Evolutionary conservation across 257 asterid species (phyloP).

Genomic region (Capsicum chinense): DNA sequence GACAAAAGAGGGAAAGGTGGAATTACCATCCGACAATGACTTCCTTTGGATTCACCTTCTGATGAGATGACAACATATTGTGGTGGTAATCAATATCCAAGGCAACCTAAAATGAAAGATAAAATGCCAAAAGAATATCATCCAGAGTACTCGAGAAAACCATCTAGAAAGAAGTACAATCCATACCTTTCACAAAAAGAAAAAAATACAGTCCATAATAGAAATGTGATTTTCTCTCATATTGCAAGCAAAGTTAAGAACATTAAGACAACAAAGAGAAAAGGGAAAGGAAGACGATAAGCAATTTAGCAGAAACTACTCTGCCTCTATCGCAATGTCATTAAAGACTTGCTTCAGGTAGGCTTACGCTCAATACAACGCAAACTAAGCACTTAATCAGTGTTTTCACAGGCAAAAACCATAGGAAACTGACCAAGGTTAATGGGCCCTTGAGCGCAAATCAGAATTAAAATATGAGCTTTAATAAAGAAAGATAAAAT

Average conservation of each 20-base stretch:
- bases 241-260: slow-evolving; percentile 11
- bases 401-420: not conserved
- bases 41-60: slow-evolving; percentile 96
- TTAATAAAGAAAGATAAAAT: not conserved
- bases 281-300: not conserved
- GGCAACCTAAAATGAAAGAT: slow-evolving; percentile 66
- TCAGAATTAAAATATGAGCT: not conserved
- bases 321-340: not conserved
- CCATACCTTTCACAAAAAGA: not conserved
- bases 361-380: not conserved
- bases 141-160: not conserved
- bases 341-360: not conserved
- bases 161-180: not conserved
- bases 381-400: not conserved
- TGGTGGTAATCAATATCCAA: slow-evolving; percentile 95
- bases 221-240: not conserved
- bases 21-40: slow-evolving; percentile 94
- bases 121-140: not conserved
- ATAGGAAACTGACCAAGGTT: not conserved
- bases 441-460: not conserved
- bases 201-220: not conserved
- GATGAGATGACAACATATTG: slow-evolving; percentile 87
- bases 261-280: not conserved
- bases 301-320: not conserved
- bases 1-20: not conserved